Conservation (phyloP, 2,329 filamentous ascomycete species). For the Cladorrhinum sp. region DNA sequence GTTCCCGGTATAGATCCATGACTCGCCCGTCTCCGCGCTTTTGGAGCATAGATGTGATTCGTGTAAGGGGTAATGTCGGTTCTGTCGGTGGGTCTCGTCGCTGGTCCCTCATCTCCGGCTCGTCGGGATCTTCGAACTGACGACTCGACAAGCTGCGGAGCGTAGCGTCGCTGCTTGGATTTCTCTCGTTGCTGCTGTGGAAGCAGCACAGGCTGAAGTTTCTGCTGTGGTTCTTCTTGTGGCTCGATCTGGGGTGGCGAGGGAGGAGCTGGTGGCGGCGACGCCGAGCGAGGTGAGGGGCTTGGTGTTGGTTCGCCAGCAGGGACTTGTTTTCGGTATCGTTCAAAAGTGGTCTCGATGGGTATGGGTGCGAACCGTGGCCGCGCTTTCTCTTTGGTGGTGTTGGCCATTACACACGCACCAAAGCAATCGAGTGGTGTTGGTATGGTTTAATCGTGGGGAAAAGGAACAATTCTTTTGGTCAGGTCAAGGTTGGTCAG, state of each 20-base stretch:
- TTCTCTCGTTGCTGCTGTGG: conserved; percentile 26
- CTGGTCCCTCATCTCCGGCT: conserved; percentile 60
- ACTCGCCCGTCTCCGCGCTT: conserved; percentile 40
- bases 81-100: conserved; percentile 63
- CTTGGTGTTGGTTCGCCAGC: conserved; percentile 54
- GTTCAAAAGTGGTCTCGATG: conserved; percentile 68
- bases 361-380: conserved; percentile 66
- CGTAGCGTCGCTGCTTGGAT: conserved; percentile 52
- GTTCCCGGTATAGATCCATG: conserved; percentile 35
- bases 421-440: too few relatives aligned
- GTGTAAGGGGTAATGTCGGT: conserved; percentile 68
- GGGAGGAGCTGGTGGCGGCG: conserved; percentile 38
- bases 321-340: conserved; percentile 46
- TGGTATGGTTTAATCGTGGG: too few relatives aligned
- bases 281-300: conserved; percentile 51
- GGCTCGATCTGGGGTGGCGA: not conserved
- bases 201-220: not conserved
- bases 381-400: conserved; percentile 40
- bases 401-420: conserved; percentile 35
- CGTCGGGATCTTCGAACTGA: conserved; percentile 65
- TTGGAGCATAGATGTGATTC: conserved; percentile 57
- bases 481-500: too few relatives aligned
- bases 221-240: not conserved
- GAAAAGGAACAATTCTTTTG: too few relatives aligned
- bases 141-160: conserved; percentile 78